A percentile compares a stretch with the other conserved stretches of the same genome.
These are phyloP conservation scores for Suillus clintonianus DNA, from an alignment of 768 basidiomycete species.

Conservation along the genomic window DNA sequence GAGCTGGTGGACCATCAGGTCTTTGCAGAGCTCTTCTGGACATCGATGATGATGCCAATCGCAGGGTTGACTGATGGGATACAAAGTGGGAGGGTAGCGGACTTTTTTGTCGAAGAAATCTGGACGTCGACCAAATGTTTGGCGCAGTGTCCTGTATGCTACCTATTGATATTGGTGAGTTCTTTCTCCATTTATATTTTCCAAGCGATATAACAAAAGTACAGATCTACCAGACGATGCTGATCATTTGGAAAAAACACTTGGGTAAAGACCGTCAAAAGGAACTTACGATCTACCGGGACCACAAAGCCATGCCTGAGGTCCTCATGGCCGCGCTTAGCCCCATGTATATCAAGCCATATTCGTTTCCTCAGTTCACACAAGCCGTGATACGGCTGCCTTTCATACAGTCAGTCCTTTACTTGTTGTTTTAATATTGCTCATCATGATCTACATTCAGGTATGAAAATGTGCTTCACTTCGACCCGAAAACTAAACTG, in stretches of 20 bases:
- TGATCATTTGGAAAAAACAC: slow-evolving; percentile 14
- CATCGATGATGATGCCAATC: background rate
- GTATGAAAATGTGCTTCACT: no score
- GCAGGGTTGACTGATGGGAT: background rate
- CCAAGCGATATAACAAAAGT: background rate
- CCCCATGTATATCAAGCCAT: no score
- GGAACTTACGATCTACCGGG: no score
- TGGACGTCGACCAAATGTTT: background rate
- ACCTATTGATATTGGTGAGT: background rate
- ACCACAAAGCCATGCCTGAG: no score
- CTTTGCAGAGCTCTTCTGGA: background rate
- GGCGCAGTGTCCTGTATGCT: background rate
- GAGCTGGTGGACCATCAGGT: background rate
- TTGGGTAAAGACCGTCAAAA: background rate
- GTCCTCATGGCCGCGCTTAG: no score
- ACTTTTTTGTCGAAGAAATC: background rate
- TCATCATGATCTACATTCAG: no score
- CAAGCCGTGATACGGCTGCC: no score
- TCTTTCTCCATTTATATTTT: background rate
- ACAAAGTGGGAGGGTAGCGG: background rate
- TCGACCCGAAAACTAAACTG: no score
- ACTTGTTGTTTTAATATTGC: no score
- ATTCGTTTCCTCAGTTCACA: no score
- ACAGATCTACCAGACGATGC: background rate
- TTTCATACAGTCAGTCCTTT: no score